phyloP scores from a whole-genome alignment of 495 filamentous ascomycete species.

The Annulohypoxylon stygium region DNA sequence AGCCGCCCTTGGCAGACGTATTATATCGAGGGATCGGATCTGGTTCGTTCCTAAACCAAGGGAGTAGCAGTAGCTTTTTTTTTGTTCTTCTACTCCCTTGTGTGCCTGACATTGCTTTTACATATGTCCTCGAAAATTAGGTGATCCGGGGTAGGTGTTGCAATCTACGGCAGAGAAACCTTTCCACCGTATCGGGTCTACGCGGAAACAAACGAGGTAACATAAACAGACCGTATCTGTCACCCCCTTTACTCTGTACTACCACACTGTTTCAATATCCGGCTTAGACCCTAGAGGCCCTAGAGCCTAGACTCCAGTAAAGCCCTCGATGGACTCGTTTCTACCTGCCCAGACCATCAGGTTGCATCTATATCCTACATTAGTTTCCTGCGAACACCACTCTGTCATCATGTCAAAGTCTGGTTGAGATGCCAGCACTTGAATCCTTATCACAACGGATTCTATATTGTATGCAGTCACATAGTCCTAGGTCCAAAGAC shows the following conservation, averaged over 20 bases:
- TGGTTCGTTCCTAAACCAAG: slow-evolving; percentile 1
- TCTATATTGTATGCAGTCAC: not conserved
- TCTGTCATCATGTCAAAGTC: slow-evolving; percentile 19
- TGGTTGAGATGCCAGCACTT: not conserved
- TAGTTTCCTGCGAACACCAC: slow-evolving; percentile 13
- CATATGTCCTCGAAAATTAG: not conserved
- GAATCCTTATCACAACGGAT: slow-evolving; percentile 19
- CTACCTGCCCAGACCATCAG: slow-evolving; percentile 10
- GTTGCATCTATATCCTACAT: slow-evolving; percentile 10
- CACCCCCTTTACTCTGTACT: slow-evolving; percentile 21
- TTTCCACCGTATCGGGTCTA: slow-evolving; percentile 27
- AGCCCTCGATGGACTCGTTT: slow-evolving; percentile 8
- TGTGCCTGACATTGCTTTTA: slow-evolving; percentile 4
- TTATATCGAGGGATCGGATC: slow-evolving; percentile 2
- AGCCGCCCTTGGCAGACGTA: slow-evolving; percentile 45
- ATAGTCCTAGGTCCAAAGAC: slow-evolving; percentile 3
- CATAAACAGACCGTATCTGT: not conserved
- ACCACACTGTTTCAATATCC: slow-evolving; percentile 30
- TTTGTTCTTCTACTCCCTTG: not conserved
- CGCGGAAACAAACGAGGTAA: not conserved
- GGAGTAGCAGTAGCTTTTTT: not conserved
- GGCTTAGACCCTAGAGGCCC: not conserved
- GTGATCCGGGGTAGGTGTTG: slow-evolving; percentile 16
- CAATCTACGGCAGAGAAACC: not conserved
- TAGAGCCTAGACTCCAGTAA: not conserved